Evolutionary conservation across 352 stramenopile genomes (phyloP).

Genomic region (Phytophthora agathidicida): DNA sequence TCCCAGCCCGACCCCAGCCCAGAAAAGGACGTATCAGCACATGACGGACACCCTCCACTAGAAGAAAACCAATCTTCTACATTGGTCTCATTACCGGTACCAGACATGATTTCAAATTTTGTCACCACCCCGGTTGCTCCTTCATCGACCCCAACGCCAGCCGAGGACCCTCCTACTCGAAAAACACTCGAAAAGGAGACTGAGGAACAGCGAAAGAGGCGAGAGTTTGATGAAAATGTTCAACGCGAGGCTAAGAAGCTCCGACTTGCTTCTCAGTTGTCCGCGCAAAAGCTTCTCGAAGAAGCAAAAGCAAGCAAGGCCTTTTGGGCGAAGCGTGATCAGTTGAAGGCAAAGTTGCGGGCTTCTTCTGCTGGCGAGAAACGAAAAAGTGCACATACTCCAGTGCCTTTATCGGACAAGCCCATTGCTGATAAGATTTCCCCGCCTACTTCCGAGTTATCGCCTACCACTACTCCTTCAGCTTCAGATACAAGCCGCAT

Average conservation of each 20-base stretch:
- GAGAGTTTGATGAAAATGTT: conserved; percentile 68
- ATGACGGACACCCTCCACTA: background rate
- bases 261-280: conserved; percentile 67
- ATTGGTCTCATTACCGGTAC: conserved; percentile 11
- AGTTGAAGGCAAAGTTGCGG: conserved; percentile 47
- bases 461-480: conserved; percentile 1
- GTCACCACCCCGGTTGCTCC: conserved; percentile 6
- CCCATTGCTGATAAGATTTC: conserved; percentile 13
- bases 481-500: background rate
- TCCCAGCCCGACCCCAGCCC: conserved; percentile 32
- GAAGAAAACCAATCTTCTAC: conserved; percentile 5
- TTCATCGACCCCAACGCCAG: background rate
- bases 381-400: conserved; percentile 10
- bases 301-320: conserved; percentile 70
- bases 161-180: background rate
- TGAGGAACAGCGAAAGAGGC: conserved; percentile 47
- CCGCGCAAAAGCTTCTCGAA: conserved; percentile 77
- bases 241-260: conserved; percentile 68
- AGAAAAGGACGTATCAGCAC: conserved; percentile 6
- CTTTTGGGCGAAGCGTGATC: conserved; percentile 68
- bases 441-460: conserved; percentile 12
- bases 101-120: conserved; percentile 4
- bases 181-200: conserved; percentile 22
- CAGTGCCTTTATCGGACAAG: conserved; percentile 10
- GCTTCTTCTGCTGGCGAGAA: conserved; percentile 22